A percentile compares a stretch with the other conserved stretches of the same genome.
Evolutionary conservation across 108 stramenopile species (phyloP).

Genomic region (Conticribra guillardii): DNA sequence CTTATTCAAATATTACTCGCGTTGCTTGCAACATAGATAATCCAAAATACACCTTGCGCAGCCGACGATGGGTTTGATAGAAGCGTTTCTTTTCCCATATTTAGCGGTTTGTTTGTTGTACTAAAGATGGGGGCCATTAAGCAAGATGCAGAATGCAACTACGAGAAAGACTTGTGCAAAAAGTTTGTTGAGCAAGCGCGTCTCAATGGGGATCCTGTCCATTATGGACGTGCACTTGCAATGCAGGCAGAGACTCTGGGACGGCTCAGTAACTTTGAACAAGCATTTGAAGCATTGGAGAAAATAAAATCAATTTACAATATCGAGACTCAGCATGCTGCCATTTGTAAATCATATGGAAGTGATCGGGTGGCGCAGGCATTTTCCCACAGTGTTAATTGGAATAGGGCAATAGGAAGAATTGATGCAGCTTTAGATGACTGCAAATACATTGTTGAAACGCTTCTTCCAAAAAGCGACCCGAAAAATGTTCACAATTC

Average conservation of each 20-base stretch:
- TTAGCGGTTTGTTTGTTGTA: slow-evolving; percentile 57
- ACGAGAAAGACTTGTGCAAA: slow-evolving; percentile 55
- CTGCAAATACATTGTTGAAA: slow-evolving; percentile 54
- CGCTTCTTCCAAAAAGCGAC: slow-evolving; percentile 66
- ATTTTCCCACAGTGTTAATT: slow-evolving; percentile 56
- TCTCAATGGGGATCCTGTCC: slow-evolving; percentile 58
- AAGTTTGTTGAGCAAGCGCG: slow-evolving; percentile 63
- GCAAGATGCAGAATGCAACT: slow-evolving; percentile 48
- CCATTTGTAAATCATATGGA: slow-evolving; percentile 58
- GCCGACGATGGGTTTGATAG: slow-evolving; percentile 45
- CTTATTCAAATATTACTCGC: too few relatives aligned
- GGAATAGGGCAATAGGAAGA: slow-evolving; percentile 42
- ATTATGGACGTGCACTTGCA: slow-evolving; percentile 64
- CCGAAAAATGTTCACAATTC: slow-evolving; percentile 58
- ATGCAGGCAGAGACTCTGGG: slow-evolving; percentile 66
- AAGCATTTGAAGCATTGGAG: slow-evolving; percentile 56
- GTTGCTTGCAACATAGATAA: slow-evolving; percentile 39
- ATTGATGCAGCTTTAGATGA: slow-evolving; percentile 49
- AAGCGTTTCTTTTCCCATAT: slow-evolving; percentile 67
- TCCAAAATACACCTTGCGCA: slow-evolving; percentile 42
- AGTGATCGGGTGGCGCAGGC: slow-evolving; percentile 64
- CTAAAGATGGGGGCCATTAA: slow-evolving; percentile 56
- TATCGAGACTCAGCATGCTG: slow-evolving; percentile 57
- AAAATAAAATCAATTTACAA: slow-evolving; percentile 54
- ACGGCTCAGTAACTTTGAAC: slow-evolving; percentile 52